phyloP scores from a whole-genome alignment of 2,329 filamentous ascomycete genomes.

The Stachybotrys chlorohalonatus region DNA sequence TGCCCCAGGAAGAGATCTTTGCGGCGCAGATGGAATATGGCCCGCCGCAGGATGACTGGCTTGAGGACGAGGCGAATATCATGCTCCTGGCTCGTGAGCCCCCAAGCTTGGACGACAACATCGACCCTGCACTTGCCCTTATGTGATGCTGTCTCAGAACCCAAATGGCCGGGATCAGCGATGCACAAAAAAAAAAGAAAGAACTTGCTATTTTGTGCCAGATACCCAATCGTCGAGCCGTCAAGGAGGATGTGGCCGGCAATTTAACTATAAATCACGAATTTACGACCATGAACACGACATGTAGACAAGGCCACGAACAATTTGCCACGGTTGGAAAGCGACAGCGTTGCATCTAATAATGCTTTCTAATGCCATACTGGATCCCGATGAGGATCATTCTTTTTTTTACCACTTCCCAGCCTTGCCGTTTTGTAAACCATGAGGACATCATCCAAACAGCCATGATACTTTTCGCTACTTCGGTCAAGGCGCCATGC shows the following conservation, averaged over 20 bases:
- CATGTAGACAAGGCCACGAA: neutral
- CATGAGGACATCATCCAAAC: too few relatives aligned
- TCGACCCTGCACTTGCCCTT: conserved; percentile 22
- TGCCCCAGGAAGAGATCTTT: conserved; percentile 22
- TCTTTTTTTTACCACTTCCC: too few relatives aligned
- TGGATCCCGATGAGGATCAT: neutral
- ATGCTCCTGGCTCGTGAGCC: conserved; percentile 25
- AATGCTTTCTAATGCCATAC: neutral
- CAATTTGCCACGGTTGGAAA: too few relatives aligned
- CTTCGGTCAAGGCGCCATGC: neutral
- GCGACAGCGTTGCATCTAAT: neutral
- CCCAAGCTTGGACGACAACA: conserved; percentile 11
- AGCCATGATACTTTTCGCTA: neutral
- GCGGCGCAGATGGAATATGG: conserved; percentile 22
- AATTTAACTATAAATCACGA: neutral
- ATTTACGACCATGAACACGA: neutral
- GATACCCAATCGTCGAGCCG: neutral
- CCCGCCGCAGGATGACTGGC: conserved; percentile 29
- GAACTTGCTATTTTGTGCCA: neutral
- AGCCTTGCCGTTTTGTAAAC: too few relatives aligned
- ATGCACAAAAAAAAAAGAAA: neutral
- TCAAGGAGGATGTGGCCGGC: neutral
- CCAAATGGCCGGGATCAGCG: neutral
- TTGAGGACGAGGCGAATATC: conserved; percentile 34
- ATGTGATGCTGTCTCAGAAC: neutral